Evolutionary conservation across 108 stramenopile species (phyloP).

Genomic region (Skeletonema grethae): DNA sequence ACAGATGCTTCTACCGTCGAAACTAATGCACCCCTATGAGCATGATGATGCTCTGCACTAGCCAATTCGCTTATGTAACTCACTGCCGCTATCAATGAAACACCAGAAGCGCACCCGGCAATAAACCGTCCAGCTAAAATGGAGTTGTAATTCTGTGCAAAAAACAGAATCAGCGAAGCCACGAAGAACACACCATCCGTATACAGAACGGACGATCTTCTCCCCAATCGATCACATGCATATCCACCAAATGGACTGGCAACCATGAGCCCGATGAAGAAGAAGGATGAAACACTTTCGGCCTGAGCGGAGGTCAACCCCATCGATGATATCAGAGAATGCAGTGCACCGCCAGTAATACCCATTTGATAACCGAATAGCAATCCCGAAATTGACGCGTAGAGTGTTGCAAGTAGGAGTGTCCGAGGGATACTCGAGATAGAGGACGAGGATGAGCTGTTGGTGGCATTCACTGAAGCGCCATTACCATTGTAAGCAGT

Average conservation of each 20-base stretch:
- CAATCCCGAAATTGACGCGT: conserved; percentile 52
- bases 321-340: conserved; percentile 45
- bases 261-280: conserved; percentile 48
- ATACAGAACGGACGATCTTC: conserved; percentile 29
- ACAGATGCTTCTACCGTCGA: conserved; percentile 44
- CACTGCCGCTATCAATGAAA: conserved; percentile 39
- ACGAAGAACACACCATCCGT: conserved; percentile 42
- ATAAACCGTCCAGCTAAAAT: conserved; percentile 41
- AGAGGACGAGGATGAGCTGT: not conserved
- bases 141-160: conserved; percentile 33
- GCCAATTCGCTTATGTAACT: conserved; percentile 47
- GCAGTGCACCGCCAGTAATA: conserved; percentile 34
- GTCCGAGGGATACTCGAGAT: conserved; percentile 16
- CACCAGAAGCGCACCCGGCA: conserved; percentile 38
- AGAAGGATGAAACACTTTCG: conserved; percentile 38
- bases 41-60: conserved; percentile 29
- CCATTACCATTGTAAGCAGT: no score
- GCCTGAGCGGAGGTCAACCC: conserved; percentile 34
- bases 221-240: conserved; percentile 40
- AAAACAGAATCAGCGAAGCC: conserved; percentile 23
- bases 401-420: conserved; percentile 31
- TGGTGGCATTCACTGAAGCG: not conserved
- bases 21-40: conserved; percentile 49
- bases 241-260: conserved; percentile 42
- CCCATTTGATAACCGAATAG: conserved; percentile 51